These are phyloP conservation scores for Mercurialis annua DNA, from an alignment of 345 rosid species.

Conservation along the genomic window DNA sequence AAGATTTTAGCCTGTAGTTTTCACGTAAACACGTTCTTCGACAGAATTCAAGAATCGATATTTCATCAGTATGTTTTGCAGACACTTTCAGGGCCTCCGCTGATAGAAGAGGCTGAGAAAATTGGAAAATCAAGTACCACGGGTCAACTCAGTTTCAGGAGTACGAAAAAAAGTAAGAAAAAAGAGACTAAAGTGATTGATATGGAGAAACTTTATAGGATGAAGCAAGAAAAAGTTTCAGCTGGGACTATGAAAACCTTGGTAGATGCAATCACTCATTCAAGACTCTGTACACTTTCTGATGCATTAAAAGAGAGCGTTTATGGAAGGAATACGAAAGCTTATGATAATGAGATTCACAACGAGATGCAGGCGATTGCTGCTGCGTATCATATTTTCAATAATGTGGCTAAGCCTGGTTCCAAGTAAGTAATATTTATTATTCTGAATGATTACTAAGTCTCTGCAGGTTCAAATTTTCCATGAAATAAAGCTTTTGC, in stretches of 20 bases:
- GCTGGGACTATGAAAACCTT: slow-evolving; percentile 88
- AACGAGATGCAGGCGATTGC: slow-evolving; percentile 76
- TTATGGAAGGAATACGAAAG: slow-evolving; percentile 32
- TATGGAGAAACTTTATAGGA: slow-evolving; percentile 64
- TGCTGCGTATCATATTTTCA: slow-evolving; percentile 65
- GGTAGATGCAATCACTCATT: slow-evolving; percentile 63
- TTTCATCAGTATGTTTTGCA: slow-evolving; percentile 78
- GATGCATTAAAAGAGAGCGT: slow-evolving; percentile 47
- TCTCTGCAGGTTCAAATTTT: slow-evolving; percentile 1
- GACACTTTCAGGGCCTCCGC: slow-evolving; percentile 72
- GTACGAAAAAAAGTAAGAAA: slow-evolving; percentile 41
- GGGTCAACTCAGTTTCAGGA: slow-evolving; percentile 53
- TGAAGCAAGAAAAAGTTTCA: slow-evolving; percentile 83
- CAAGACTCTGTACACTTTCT: slow-evolving; percentile 69
- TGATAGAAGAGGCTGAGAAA: slow-evolving; percentile 63
- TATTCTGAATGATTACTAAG: not conserved
- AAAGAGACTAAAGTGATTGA: slow-evolving; percentile 60
- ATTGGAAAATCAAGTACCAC: slow-evolving; percentile 43
- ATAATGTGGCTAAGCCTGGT: slow-evolving; percentile 44
- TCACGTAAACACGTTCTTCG: slow-evolving; percentile 77
- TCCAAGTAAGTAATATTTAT: slow-evolving; percentile 40
- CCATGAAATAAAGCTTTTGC: not conserved
- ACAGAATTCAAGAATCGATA: slow-evolving; percentile 83
- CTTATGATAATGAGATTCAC: slow-evolving; percentile 55
- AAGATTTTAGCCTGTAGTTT: slow-evolving; percentile 81